Evolutionary conservation across 768 basidiomycete species (phyloP).

Genomic region (Boletus reticulatus): DNA sequence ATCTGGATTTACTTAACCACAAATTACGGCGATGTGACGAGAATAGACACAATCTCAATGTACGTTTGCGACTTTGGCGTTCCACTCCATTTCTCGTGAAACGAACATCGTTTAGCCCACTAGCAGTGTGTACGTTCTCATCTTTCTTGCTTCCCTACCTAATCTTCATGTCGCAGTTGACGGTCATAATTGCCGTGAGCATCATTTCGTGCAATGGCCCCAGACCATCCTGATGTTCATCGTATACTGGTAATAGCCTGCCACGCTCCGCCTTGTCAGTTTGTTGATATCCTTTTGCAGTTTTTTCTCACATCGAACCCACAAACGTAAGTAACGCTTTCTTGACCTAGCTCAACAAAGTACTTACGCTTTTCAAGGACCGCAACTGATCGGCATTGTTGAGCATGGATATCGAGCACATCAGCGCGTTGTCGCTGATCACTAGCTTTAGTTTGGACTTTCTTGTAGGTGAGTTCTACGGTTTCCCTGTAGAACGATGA

Average conservation of each 20-base stretch:
- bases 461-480: slow-evolving; percentile 21
- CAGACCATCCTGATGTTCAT: slow-evolving; percentile 48
- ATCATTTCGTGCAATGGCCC: slow-evolving; percentile 2
- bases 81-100: background rate
- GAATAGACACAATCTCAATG: slow-evolving; percentile 46
- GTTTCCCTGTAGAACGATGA: background rate
- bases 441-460: slow-evolving; percentile 27
- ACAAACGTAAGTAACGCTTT: slow-evolving; percentile 5
- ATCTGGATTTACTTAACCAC: slow-evolving; percentile 45
- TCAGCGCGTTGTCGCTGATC: slow-evolving; percentile 28
- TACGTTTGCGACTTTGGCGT: slow-evolving; percentile 13
- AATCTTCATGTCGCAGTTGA: slow-evolving; percentile 18
- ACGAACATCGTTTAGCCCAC: slow-evolving; percentile 10
- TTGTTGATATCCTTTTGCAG: background rate
- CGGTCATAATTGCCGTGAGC: slow-evolving; percentile 32
- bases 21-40: slow-evolving; percentile 38
- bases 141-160: background rate
- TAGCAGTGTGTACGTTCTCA: slow-evolving; percentile 22
- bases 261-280: background rate
- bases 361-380: background rate
- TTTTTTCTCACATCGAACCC: slow-evolving; percentile 13
- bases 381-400: slow-evolving; percentile 20
- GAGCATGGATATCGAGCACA: slow-evolving; percentile 26
- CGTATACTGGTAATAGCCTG: slow-evolving; percentile 43
- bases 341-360: background rate